Evolutionary conservation across 371 early-diverging fungal genomes (phyloP).

Genomic region (Mycotypha africana): DNA sequence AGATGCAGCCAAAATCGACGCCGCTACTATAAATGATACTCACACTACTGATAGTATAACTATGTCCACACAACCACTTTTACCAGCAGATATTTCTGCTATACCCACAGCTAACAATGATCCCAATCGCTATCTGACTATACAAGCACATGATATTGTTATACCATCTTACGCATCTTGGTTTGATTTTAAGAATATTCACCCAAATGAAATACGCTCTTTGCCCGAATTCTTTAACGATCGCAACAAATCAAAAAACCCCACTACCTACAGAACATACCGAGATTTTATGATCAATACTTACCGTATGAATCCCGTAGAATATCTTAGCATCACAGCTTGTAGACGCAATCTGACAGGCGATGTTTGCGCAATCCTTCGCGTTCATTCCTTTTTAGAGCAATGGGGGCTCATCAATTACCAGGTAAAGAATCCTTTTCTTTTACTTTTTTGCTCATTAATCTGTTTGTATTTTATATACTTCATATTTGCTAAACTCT

Average conservation of each 20-base stretch:
- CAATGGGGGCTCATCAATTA: constrained; percentile 99
- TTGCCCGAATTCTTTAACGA: constrained; percentile 93
- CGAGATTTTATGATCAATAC: constrained; percentile 95
- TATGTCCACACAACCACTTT: not conserved
- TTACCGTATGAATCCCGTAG: constrained; percentile 87
- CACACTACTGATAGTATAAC: no score
- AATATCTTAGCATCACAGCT: constrained; percentile 92
- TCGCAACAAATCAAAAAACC: constrained; percentile 84
- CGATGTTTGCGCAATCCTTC: constrained; percentile 94
- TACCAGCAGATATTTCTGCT: constrained; percentile 12
- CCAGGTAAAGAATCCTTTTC: constrained; percentile 72
- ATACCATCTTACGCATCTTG: constrained; percentile 91
- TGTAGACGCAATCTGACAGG: constrained; percentile 89
- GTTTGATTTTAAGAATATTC: constrained; percentile 73
- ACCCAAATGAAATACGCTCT: constrained; percentile 79
- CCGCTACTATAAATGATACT: not conserved
- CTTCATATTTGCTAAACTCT: no score
- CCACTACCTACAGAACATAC: constrained; percentile 85
- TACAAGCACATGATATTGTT: constrained; percentile 70
- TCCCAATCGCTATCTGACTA: constrained; percentile 56
- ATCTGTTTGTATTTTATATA: no score
- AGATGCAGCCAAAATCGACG: not conserved
- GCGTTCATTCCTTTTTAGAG: constrained; percentile 94
- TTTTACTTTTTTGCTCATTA: no score
- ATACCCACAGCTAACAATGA: constrained; percentile 45